phyloP scores from a whole-genome alignment of 192 early-diverging fungal species.

The Podochytrium sp. region DNA sequence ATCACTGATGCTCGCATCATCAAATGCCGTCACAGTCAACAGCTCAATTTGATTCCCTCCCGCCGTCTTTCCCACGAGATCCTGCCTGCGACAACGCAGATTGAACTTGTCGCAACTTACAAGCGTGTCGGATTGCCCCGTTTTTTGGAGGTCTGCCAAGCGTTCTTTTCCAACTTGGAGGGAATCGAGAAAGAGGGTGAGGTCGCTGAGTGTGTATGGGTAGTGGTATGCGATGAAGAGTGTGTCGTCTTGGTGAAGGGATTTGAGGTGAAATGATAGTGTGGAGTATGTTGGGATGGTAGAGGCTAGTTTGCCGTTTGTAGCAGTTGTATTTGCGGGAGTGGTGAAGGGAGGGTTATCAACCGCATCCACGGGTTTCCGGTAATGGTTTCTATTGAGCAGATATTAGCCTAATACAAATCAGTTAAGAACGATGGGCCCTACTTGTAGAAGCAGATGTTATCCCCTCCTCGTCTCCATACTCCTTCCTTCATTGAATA shows the following conservation, averaged over 20 bases:
- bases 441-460: slow-evolving; percentile 55
- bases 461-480: slow-evolving; percentile 53
- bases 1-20: background rate
- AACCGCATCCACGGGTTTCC: slow-evolving; percentile 44
- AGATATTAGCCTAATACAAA: background rate
- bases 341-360: slow-evolving; percentile 1
- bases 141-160: background rate
- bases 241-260: slow-evolving; percentile 37
- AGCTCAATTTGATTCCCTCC: slow-evolving; percentile 51
- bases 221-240: slow-evolving; percentile 58
- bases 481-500: slow-evolving; percentile 41
- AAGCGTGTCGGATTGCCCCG: background rate
- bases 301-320: background rate
- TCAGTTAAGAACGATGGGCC: background rate
- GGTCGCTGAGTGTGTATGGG: slow-evolving; percentile 57
- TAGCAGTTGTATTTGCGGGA: background rate
- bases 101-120: slow-evolving; percentile 23
- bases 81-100: slow-evolving; percentile 23
- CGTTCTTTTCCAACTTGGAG: slow-evolving; percentile 9
- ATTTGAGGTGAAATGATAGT: slow-evolving; percentile 42
- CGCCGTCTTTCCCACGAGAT: slow-evolving; percentile 18
- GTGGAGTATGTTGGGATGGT: slow-evolving; percentile 46
- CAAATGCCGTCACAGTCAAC: slow-evolving; percentile 59
- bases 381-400: slow-evolving; percentile 45
- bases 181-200: slow-evolving; percentile 27